A percentile compares a stretch with the other conserved stretches of the same genome.
Conservation (phyloP, 2,329 filamentous ascomycete genomes). For the Pseudonectria buxi region DNA sequence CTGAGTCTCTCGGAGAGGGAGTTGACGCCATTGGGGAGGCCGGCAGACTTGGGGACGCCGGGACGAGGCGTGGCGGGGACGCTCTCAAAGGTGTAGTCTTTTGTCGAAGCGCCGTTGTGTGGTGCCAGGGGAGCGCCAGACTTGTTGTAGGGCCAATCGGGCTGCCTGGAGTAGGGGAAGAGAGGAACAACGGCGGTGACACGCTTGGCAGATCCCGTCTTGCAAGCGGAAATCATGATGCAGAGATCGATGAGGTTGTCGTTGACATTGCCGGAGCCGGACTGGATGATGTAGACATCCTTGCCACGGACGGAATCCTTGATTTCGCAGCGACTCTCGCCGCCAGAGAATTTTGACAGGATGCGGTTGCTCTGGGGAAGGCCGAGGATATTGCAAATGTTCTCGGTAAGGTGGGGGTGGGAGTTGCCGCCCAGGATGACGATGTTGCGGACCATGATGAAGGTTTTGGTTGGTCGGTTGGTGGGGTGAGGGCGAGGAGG, state of each 20-base stretch:
- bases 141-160: conserved; percentile 96
- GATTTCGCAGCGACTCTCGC: conserved; percentile 92
- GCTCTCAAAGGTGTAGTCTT: conserved; percentile 84
- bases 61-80: conserved; percentile 79
- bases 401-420: conserved; percentile 80
- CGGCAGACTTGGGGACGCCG: conserved; percentile 58
- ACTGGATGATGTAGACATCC: conserved; percentile 98
- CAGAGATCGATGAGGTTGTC: conserved; percentile 94
- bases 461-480: conserved; percentile 10
- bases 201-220: conserved; percentile 82
- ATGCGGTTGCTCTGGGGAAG: conserved; percentile 79
- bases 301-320: conserved; percentile 94
- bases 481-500: conserved; percentile 1
- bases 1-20: conserved; percentile 65
- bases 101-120: conserved; percentile 43
- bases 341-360: conserved; percentile 87
- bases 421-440: conserved; percentile 90
- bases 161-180: conserved; percentile 95
- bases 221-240: conserved; percentile 98
- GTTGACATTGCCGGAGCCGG: conserved; percentile 86
- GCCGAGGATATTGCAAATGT: conserved; percentile 81
- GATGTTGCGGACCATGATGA: conserved; percentile 84
- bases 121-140: conserved; percentile 79
- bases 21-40: conserved; percentile 61
- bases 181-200: conserved; percentile 92